Conservation (phyloP, 768 basidiomycete species). For the Hypholoma sublateritium region DNA sequence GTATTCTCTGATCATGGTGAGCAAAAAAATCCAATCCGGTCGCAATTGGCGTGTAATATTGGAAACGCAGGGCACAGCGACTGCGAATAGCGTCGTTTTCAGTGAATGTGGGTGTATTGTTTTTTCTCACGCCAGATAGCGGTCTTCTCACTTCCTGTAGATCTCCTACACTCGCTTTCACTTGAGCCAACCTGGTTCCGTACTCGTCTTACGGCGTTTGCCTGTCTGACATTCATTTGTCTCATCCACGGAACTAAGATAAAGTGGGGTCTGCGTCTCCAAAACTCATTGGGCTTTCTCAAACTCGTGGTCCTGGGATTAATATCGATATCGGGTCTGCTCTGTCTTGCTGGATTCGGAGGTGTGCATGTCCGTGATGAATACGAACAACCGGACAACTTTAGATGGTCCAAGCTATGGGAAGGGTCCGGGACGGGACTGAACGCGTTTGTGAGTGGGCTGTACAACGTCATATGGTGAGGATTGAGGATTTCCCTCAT, state of each 20-base stretch:
- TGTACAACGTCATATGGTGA: slow-evolving; percentile 74
- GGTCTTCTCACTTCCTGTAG: slow-evolving; percentile 31
- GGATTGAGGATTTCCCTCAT: background rate
- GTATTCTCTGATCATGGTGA: slow-evolving; percentile 58
- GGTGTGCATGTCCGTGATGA: slow-evolving; percentile 50
- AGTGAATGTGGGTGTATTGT: slow-evolving; percentile 59
- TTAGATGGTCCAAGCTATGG: slow-evolving; percentile 62
- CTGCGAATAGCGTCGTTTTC: slow-evolving; percentile 64
- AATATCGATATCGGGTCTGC: slow-evolving; percentile 53
- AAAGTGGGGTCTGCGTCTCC: slow-evolving; percentile 57
- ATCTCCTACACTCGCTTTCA: slow-evolving; percentile 55
- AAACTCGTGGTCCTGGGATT: slow-evolving; percentile 57
- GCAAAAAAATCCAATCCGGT: too few species aligned
- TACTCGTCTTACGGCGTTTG: slow-evolving; percentile 52
- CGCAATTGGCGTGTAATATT: too few species aligned
- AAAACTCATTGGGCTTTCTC: slow-evolving; percentile 61
- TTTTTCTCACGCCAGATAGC: background rate
- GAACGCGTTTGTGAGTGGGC: slow-evolving; percentile 62
- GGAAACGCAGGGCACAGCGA: slow-evolving; percentile 49
- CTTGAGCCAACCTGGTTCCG: slow-evolving; percentile 43
- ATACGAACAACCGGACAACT: slow-evolving; percentile 56
- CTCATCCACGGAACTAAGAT: slow-evolving; percentile 55
- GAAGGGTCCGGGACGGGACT: slow-evolving; percentile 53
- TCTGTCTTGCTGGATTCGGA: slow-evolving; percentile 46
- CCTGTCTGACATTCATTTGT: slow-evolving; percentile 56